Conservation (phyloP, 2,329 filamentous ascomycete species). For the Curvularia eragrostidis region DNA sequence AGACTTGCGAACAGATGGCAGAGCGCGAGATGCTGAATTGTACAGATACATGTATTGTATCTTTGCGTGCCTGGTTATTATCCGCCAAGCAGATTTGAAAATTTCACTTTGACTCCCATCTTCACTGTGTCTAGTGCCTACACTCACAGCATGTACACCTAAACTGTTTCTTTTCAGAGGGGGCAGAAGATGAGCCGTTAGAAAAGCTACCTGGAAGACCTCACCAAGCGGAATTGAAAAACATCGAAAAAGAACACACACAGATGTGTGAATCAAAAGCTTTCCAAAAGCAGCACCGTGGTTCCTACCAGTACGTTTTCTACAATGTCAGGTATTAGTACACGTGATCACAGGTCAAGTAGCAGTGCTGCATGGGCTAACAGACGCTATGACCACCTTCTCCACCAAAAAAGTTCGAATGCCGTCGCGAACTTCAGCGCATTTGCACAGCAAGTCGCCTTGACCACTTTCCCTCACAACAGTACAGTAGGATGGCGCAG, state of each 20-base stretch:
- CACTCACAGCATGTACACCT: not conserved
- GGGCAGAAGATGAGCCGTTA: not conserved
- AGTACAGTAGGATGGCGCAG: slow-evolving; percentile 39
- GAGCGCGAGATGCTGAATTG: not conserved
- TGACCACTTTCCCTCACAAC: not conserved
- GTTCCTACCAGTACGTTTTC: not conserved
- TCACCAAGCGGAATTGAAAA: not conserved
- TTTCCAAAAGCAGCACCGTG: not conserved
- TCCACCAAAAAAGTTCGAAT: slow-evolving; percentile 23
- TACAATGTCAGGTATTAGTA: not conserved
- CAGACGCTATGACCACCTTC: slow-evolving; percentile 15
- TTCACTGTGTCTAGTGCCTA: not conserved
- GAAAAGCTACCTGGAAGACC: not conserved
- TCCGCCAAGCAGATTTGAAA: too few relatives aligned
- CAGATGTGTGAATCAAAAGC: too few relatives aligned
- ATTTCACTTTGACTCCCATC: not conserved
- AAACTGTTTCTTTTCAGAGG: not conserved
- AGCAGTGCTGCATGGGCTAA: not conserved
- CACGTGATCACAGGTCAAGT: not conserved
- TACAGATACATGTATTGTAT: too few relatives aligned
- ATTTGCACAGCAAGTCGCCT: slow-evolving; percentile 1
- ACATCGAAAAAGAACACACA: not conserved
- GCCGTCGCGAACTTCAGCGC: slow-evolving; percentile 12
- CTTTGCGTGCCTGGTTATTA: too few relatives aligned
- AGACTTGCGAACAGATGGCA: not conserved